These are phyloP conservation scores for Chytriomyces sp. DNA, from an alignment of 192 early-diverging fungal species.

Conservation along the genomic window DNA sequence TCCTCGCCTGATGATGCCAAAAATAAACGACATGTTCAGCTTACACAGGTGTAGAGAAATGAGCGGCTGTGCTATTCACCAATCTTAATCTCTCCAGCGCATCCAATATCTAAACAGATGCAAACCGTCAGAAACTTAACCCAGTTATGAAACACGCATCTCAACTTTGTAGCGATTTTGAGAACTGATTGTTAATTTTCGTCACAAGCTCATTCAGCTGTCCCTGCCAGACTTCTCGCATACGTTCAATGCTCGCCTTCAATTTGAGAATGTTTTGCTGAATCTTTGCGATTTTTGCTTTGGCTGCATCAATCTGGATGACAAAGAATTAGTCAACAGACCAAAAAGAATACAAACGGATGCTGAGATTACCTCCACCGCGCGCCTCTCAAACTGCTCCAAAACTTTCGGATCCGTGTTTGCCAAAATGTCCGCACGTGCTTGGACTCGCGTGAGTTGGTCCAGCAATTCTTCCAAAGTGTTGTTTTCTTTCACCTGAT, in stretches of 20 bases:
- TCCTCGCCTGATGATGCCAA: constrained; percentile 30
- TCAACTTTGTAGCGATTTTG: constrained; percentile 70
- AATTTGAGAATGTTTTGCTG: constrained; percentile 42
- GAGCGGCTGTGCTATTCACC: constrained; percentile 46
- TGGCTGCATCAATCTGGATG: constrained; percentile 53
- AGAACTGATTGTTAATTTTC: constrained; percentile 72
- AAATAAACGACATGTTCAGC: background rate
- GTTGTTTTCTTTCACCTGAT: constrained; percentile 32
- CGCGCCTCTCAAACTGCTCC: constrained; percentile 70
- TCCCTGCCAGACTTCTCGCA: constrained; percentile 69
- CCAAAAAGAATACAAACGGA: background rate
- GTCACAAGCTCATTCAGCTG: constrained; percentile 65
- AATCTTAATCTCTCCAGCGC: constrained; percentile 74
- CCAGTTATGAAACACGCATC: background rate
- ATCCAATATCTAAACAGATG: constrained; percentile 66
- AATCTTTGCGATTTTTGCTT: constrained; percentile 45
- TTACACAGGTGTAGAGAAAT: background rate
- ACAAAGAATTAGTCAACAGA: constrained; percentile 9
- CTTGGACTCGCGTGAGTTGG: constrained; percentile 56
- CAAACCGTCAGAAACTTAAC: background rate
- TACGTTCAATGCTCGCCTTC: constrained; percentile 22
- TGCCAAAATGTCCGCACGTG: constrained; percentile 61
- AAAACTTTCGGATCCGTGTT: constrained; percentile 64
- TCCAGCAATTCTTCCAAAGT: constrained; percentile 71
- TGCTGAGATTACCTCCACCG: constrained; percentile 44